Base-by-base conservation (phyloP, 2,329 filamentous ascomycete species). In the Epicoccum sorghinum region DNA sequence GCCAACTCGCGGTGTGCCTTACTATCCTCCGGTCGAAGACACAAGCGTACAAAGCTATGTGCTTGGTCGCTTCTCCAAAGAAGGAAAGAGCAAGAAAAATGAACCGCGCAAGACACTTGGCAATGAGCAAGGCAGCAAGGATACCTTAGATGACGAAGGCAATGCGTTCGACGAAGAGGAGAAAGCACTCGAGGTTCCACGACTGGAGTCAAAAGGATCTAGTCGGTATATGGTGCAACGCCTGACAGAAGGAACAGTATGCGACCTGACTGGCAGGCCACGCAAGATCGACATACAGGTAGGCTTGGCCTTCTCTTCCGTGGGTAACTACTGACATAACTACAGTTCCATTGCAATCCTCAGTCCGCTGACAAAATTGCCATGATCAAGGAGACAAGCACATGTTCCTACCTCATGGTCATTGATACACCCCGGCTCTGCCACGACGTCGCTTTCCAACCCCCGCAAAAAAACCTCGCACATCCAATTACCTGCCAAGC, bases 341-440 rank as follows among this genome's bases (percentile, higher is more conserved):
- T 18, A 12, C 29, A 88, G 75, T 89, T 87, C 61, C 86, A 89
- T 67, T 96, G 92, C 77, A 88, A 90, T 65, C 91, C 90, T 0
- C 87, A 89, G 43, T 84, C 84, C 3, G 81, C 79, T 41, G 88
- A 96, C 71, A 86, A 88, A 42, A 96, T 97, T 65, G 89, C 88
- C 38, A 92, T 91, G 86, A 96, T 97, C 76, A 96, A 96, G 74
- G 93, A 97, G 73, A 86, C 93, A 1, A 89, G 89, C 3, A 96
- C 91, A 9, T 97, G 93, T 77, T 86, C 91, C 10, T 97, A 97
- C 71, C 81, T 96, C 48, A 96, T 97, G 92, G 86, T 96, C 29
- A 85, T 97, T 59, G 89, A 96, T 71, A 96, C 93, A 0, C 91
- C 92, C 0, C 87, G 91, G 0, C 84, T 97, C 10, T 97, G 93